phyloP scores from a whole-genome alignment of 768 basidiomycete species.

The Lactifluus piperatus region DNA sequence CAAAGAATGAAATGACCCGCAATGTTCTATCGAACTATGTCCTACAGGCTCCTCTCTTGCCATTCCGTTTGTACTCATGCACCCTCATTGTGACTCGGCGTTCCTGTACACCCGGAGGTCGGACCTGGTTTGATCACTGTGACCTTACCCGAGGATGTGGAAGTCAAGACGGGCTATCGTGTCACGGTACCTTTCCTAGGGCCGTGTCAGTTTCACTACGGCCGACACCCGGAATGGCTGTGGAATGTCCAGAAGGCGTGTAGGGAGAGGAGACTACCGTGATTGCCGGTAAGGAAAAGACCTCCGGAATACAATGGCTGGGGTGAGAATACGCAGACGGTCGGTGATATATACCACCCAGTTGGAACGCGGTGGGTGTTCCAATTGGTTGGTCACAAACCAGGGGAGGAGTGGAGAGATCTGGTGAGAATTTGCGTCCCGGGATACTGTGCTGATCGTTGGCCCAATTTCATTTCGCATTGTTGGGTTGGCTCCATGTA shows the following conservation, averaged over 20 bases:
- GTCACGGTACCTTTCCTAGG: constrained; percentile 11
- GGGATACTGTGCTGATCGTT: not conserved
- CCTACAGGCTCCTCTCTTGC: not conserved
- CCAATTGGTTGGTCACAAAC: not conserved
- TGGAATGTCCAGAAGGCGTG: not conserved
- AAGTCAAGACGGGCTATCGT: not conserved
- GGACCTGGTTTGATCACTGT: not conserved
- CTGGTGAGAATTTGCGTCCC: not conserved
- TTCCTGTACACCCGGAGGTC: not conserved
- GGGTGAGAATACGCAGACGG: not conserved
- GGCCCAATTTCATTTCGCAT: not conserved
- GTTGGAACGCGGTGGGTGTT: not conserved
- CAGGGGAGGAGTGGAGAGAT: not conserved
- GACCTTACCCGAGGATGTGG: not conserved
- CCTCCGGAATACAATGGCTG: not conserved
- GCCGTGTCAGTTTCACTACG: constrained; percentile 16
- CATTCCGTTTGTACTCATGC: not conserved
- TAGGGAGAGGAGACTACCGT: not conserved
- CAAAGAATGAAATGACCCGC: not conserved
- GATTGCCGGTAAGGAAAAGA: not conserved
- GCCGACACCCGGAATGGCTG: not conserved
- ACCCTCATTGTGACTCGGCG: not conserved
- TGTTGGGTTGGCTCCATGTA: not conserved
- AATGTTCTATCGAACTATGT: not conserved
- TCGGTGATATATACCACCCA: not conserved